These are phyloP conservation scores for Tolypocladium endophyticum DNA, from an alignment of 2,329 filamentous ascomycete species.

Conservation along the genomic window DNA sequence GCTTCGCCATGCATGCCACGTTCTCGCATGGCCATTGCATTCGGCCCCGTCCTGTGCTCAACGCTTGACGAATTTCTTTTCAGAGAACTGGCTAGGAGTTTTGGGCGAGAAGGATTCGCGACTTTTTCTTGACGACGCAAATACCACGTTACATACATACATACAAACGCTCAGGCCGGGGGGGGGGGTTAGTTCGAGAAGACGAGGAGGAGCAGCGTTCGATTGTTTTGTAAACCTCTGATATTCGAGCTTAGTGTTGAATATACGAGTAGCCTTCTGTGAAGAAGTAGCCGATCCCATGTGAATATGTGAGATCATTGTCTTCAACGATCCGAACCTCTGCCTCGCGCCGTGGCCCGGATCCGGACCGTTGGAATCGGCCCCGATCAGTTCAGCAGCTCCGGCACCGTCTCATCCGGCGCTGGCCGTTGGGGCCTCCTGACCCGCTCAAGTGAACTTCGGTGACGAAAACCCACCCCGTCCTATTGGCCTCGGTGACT, in stretches of 20 bases:
- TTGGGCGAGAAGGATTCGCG: neutral
- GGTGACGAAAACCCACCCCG: no score
- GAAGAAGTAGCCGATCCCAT: no score
- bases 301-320: no score
- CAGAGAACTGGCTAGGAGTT: neutral
- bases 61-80: neutral
- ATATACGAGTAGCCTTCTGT: neutral
- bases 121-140: neutral
- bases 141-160: constrained; percentile 11
- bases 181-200: neutral
- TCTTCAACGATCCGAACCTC: no score
- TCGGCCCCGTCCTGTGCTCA: neutral
- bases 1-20: neutral
- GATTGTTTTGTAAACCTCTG: neutral
- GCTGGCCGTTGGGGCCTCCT: no score
- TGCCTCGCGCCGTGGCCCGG: no score
- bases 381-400: no score
- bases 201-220: neutral
- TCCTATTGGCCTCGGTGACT: no score
- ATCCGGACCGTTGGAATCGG: no score
- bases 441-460: no score
- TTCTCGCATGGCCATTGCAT: neutral
- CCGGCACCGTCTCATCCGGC: no score
- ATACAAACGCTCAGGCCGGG: neutral
- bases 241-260: neutral